Evolutionary conservation across 805 yeast genomes (phyloP).

Genomic region (Candida quercuum): DNA sequence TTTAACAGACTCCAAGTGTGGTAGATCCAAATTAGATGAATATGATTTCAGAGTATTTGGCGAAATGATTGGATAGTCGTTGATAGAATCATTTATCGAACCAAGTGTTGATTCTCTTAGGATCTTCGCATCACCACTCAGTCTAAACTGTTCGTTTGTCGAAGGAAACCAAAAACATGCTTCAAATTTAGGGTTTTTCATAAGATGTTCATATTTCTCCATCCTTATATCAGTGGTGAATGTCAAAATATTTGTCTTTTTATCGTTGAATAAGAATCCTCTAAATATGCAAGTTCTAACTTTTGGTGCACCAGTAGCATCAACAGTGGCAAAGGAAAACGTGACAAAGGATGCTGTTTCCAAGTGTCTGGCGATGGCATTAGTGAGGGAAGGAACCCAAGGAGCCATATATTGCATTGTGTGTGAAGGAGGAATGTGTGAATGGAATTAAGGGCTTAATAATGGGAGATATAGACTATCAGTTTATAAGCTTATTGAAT

Average conservation of each 20-base stretch:
- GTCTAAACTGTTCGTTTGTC: constrained; percentile 62
- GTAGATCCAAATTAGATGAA: constrained; percentile 20
- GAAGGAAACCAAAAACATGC: constrained; percentile 69
- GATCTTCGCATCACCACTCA: constrained; percentile 59
- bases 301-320: constrained; percentile 46
- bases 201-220: constrained; percentile 49
- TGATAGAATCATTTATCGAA: constrained; percentile 12
- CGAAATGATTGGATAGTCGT: constrained; percentile 26
- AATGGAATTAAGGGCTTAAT: not conserved
- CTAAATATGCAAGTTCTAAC: constrained; percentile 68
- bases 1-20: constrained; percentile 27
- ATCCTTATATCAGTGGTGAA: constrained; percentile 71
- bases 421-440: not conserved
- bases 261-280: constrained; percentile 71
- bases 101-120: constrained; percentile 25
- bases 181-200: constrained; percentile 52
- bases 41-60: constrained; percentile 19
- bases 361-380: constrained; percentile 44
- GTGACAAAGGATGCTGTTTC: constrained; percentile 45
- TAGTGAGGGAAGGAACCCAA: constrained; percentile 66
- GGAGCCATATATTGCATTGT: constrained; percentile 52
- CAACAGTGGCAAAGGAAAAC: constrained; percentile 68
- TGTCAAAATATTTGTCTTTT: constrained; percentile 58
- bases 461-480: too few relatives aligned
- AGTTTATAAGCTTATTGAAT: too few relatives aligned